Evolutionary conservation across 2,329 filamentous ascomycete species (phyloP).

Genomic region (Xylaria hypoxylon): DNA sequence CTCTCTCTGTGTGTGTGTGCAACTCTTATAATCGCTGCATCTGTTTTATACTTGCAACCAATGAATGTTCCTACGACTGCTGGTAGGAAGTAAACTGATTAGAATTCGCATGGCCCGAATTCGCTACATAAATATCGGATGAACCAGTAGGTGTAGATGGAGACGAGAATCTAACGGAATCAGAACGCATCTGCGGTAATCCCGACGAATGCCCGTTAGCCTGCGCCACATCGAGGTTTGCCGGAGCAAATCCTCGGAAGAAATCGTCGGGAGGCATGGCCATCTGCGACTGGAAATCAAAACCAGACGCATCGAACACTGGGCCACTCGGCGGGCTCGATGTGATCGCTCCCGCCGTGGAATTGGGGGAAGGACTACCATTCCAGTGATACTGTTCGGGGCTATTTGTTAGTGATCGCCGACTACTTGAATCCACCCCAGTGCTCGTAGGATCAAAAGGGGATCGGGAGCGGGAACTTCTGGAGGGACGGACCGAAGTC

Average conservation of each 20-base stretch:
- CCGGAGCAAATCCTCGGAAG: constrained; percentile 21
- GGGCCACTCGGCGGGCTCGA: constrained; percentile 32
- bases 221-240: not conserved
- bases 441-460: constrained; percentile 26
- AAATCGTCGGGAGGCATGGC: constrained; percentile 37
- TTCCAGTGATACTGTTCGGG: constrained; percentile 41
- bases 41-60: constrained; percentile 29
- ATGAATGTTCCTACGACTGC: constrained; percentile 42
- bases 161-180: constrained; percentile 36
- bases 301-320: constrained; percentile 36
- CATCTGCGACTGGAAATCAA: constrained; percentile 38
- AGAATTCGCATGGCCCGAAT: constrained; percentile 35
- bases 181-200: constrained; percentile 41
- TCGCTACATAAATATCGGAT: constrained; percentile 42
- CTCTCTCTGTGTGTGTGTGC: not conserved
- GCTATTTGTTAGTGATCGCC: constrained; percentile 38
- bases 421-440: constrained; percentile 22
- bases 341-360: constrained; percentile 36
- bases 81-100: constrained; percentile 44
- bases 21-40: constrained; percentile 3
- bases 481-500: constrained; percentile 43
- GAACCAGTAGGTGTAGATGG: constrained; percentile 42
- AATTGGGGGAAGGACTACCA: constrained; percentile 30
- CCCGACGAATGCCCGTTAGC: constrained; percentile 37
- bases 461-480: constrained; percentile 37